A percentile compares a stretch with the other conserved stretches of the same genome.
These are phyloP conservation scores for Alternaria triticina DNA, from an alignment of 2,329 filamentous ascomycete species.

Conservation along the genomic window DNA sequence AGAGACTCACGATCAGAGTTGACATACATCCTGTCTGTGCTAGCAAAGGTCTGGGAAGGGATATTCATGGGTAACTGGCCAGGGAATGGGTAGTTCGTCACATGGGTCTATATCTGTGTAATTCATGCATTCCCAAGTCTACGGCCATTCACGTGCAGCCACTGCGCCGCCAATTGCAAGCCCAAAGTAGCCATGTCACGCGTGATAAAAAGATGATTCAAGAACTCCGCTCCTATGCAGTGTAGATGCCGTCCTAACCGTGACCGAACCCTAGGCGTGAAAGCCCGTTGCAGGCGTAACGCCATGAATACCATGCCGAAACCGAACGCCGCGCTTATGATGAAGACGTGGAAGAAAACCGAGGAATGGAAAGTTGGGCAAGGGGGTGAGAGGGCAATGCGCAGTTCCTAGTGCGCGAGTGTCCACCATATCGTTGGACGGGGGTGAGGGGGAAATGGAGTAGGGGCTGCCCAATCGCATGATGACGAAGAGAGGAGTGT, in stretches of 20 bases:
- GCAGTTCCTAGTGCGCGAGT: conserved; percentile 5
- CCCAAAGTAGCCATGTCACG: neutral
- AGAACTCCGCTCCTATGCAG: conserved; percentile 28
- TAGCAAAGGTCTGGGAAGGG: no score
- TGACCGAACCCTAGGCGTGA: conserved; percentile 1
- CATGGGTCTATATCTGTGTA: neutral
- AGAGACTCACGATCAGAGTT: no score
- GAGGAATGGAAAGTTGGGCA: conserved; percentile 1
- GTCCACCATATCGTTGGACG: neutral
- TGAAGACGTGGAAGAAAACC: conserved; percentile 7
- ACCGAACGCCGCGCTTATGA: conserved; percentile 35
- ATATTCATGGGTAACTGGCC: no score
- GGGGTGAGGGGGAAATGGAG: neutral
- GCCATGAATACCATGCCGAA: conserved; percentile 10
- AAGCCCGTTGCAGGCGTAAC: neutral
- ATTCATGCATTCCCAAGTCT: conserved; percentile 1
- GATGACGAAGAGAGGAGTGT: neutral
- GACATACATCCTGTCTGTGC: no score
- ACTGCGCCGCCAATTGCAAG: neutral
- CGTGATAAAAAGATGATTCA: conserved; percentile 1
- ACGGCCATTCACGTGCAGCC: neutral
- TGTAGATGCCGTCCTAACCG: conserved; percentile 17
- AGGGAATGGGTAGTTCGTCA: no score
- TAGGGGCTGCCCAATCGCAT: neutral
- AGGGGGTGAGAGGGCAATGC: conserved; percentile 1